Base-by-base conservation (phyloP, 139 green algal genomes). In the Coelastrella sp. region DNA sequence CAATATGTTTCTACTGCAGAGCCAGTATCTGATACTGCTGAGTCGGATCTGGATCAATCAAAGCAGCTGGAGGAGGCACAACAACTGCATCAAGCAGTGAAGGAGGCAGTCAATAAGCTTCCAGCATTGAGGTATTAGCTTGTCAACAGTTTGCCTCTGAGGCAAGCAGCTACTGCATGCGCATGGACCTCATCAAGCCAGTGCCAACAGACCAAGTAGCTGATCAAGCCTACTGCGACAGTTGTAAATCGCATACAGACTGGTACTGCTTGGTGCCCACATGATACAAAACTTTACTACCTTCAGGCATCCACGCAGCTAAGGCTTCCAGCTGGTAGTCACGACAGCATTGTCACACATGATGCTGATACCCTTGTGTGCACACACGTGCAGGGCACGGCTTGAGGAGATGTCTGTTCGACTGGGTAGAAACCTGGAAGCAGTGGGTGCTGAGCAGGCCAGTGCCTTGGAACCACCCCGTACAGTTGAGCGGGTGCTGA, bases 401-500 rank as follows among this genome's bases (percentile, higher is more conserved):
- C 56, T 88, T 17, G 84, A 88, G 35, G 84, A 88, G 68, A 80
- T 88, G 66, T 58, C 60, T 22, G 84, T 57, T 8, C 61, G 84
- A 8, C 22, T 88, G 66, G 68, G 27, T 4, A 73, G 68, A 49
- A 88, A 88, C 84, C 84, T 88, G 10, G 56, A 56, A 12, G 84
- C 84, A 4, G 25, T 81, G 7, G 63, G 25, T 25, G 68, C 84
- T 59, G 84, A 57, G 58, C 84, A 81, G 11, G 84, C 68, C 9
- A 60, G 61, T 7, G 84, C 84, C 22, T 56, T 20, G 17, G 25
- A 81, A 68, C 25, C 84, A n/a, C 84, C 84, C 12, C 66, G 25
- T 8, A 88, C 84, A 78, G 82, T 87, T n/a, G 82, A 87, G 25
- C 61, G 82, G 12, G 82, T 87, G 61, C 82, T 87, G 82, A 27